These are phyloP conservation scores for Bonia amplexicaulis DNA, from an alignment of 176 grass and related monocot species.

Conservation along the genomic window DNA sequence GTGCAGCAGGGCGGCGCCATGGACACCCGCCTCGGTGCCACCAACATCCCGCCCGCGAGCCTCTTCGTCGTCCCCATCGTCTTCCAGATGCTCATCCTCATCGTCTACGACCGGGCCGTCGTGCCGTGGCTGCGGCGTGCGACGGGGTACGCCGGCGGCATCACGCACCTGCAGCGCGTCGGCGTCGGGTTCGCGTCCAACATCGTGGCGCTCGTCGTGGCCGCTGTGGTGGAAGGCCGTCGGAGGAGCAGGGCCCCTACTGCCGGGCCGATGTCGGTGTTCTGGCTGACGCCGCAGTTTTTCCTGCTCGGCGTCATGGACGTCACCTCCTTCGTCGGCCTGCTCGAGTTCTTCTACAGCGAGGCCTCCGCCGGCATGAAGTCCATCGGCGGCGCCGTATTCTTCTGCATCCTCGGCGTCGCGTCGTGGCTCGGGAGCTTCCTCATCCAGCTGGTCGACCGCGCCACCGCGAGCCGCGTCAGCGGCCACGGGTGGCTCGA, in stretches of 20 bases:
- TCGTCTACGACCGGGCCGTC: constrained; percentile 42
- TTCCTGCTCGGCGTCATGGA: constrained; percentile 58
- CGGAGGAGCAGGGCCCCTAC: constrained; percentile 19
- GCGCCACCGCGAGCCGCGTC: neutral
- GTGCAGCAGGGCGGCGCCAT: constrained; percentile 54
- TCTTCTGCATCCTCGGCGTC: constrained; percentile 55
- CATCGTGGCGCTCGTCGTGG: constrained; percentile 28
- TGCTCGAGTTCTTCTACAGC: constrained; percentile 81
- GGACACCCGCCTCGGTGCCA: constrained; percentile 48
- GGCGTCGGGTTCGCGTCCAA: constrained; percentile 45
- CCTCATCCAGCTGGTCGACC: constrained; percentile 52
- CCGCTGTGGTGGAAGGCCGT: constrained; percentile 40
- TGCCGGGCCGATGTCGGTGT: constrained; percentile 31
- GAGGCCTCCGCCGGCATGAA: constrained; percentile 62
- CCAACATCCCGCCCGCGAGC: constrained; percentile 50
- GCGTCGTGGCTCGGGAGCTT: constrained; percentile 53
- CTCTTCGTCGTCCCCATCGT: constrained; percentile 53
- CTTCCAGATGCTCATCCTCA: constrained; percentile 50
- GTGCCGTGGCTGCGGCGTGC: constrained; percentile 44
- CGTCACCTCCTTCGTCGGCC: constrained; percentile 60
- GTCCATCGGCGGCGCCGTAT: constrained; percentile 57
- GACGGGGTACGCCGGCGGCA: constrained; percentile 35
- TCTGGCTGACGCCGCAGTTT: constrained; percentile 72
- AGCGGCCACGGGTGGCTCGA: constrained; percentile 39
- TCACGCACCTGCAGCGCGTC: constrained; percentile 59